Evolutionary conservation across 306 rosid species (phyloP).

Genomic region (Cucurbita pepo): DNA sequence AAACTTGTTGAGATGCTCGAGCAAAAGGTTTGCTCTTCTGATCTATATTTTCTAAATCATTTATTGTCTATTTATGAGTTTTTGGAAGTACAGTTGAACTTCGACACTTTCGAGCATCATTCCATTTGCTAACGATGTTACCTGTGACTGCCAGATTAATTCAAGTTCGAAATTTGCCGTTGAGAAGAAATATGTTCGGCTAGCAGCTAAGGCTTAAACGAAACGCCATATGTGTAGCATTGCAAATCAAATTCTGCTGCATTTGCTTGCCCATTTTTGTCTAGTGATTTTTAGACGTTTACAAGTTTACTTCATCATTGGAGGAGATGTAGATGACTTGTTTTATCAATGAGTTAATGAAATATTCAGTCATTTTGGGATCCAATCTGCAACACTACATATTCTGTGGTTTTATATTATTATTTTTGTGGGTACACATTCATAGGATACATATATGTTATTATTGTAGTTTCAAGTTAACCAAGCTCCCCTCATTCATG

Average conservation of each 20-base stretch:
- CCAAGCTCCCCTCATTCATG: too few species aligned
- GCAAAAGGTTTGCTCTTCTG: conserved; percentile 35
- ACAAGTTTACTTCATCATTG: neutral
- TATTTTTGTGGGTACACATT: too few species aligned
- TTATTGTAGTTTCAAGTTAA: too few species aligned
- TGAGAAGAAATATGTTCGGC: conserved; percentile 50
- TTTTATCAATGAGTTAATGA: too few species aligned
- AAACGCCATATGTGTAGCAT: neutral
- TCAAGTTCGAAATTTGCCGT: conserved; percentile 64
- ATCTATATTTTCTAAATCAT: neutral
- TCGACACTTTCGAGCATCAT: neutral
- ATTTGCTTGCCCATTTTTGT: neutral
- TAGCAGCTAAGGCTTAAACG: conserved; percentile 35
- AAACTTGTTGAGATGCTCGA: conserved; percentile 35
- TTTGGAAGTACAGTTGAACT: neutral
- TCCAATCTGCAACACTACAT: too few species aligned
- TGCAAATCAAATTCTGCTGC: neutral
- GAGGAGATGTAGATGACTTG: neutral
- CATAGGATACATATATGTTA: too few species aligned
- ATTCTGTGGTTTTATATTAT: too few species aligned
- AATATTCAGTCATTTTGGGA: too few species aligned
- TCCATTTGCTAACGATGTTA: neutral
- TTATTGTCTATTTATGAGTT: neutral
- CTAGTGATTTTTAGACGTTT: neutral
- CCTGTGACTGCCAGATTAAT: conserved; percentile 34